A percentile compares a stretch with the other conserved stretches of the same genome.
Conservation (phyloP, 768 basidiomycete species). For the Lentinula raphanica region DNA sequence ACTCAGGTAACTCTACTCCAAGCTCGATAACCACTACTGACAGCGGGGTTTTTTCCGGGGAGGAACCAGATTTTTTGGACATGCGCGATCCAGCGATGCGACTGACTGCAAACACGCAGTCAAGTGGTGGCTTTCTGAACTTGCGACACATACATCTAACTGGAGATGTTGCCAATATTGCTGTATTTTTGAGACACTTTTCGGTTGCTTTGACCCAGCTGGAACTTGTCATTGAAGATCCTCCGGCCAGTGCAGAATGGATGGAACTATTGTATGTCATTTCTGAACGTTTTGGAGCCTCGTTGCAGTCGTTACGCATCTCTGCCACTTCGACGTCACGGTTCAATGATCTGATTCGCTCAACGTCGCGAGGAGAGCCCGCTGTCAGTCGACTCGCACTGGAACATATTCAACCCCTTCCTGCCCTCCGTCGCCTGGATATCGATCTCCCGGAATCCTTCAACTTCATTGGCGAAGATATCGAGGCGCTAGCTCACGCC, state of each 20-base stretch:
- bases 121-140: slow-evolving; percentile 51
- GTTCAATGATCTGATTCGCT: slow-evolving; percentile 77
- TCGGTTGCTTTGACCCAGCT: slow-evolving; percentile 60
- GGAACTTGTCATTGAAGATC: slow-evolving; percentile 76
- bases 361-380: slow-evolving; percentile 62
- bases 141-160: slow-evolving; percentile 62
- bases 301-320: slow-evolving; percentile 57
- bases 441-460: slow-evolving; percentile 77
- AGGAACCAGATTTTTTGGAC: slow-evolving; percentile 73
- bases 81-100: slow-evolving; percentile 66
- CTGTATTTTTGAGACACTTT: slow-evolving; percentile 67
- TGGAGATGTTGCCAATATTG: slow-evolving; percentile 65
- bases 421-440: slow-evolving; percentile 56
- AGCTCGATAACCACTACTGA: slow-evolving; percentile 64
- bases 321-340: slow-evolving; percentile 66
- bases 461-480: slow-evolving; percentile 56
- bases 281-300: slow-evolving; percentile 54
- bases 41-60: slow-evolving; percentile 73
- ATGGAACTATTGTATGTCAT: slow-evolving; percentile 61
- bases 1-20: slow-evolving; percentile 69
- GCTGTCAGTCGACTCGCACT: slow-evolving; percentile 58
- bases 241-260: slow-evolving; percentile 72
- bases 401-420: slow-evolving; percentile 49
- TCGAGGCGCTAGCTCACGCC: slow-evolving; percentile 50
- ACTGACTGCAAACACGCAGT: slow-evolving; percentile 46